Base-by-base conservation (phyloP, 2,329 filamentous ascomycete genomes). In the Talaromyces sp. region DNA sequence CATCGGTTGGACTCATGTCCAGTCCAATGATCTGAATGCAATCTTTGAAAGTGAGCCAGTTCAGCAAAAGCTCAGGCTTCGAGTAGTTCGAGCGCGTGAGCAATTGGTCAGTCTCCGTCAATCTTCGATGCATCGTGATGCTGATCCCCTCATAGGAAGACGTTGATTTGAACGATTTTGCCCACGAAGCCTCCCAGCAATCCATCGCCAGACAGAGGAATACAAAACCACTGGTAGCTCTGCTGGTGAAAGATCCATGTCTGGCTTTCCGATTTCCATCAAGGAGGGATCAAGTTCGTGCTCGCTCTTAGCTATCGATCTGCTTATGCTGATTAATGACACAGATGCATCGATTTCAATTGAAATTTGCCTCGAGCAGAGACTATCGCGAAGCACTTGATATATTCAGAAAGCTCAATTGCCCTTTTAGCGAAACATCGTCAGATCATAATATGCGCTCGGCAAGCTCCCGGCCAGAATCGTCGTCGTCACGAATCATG, bases 221-320 rank as follows among this genome's bases (percentile, higher is more conserved):
- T 19, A 64, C 67, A 31, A 79, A 73, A 51, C 70, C 77, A 22
- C 58, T 68, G 6, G 78, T 80, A 60, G 75, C 77, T 11, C 74
- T 82, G 17, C 74, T 82, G 36, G 77, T 81, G 36, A 80, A 80
- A 68, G 71, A 72, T 8, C 80, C 80, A n/a, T 80, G 77, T 67
- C 72, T 82, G 43, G 80, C 80, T 29, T 74, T 82, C 49, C 81
- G 80, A 67, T 82, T 80, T 69, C 77, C 76, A 45, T 68, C 70
- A 69, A 65, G 64, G 64, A 69, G 70, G 64, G 68, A 71, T 69
- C 70, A 73, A 71, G 76, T 76, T 68, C 60, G 67, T 66, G 38
- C 17, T 22, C 31, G 22, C 3, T 3, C 22, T 56, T 34, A 1
- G 13, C 13, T 5, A 7, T 58, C 10, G n/a, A 56, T 49, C 51